Conservation (phyloP, 2,329 filamentous ascomycete genomes). For the Diaporthe aspalathi region DNA sequence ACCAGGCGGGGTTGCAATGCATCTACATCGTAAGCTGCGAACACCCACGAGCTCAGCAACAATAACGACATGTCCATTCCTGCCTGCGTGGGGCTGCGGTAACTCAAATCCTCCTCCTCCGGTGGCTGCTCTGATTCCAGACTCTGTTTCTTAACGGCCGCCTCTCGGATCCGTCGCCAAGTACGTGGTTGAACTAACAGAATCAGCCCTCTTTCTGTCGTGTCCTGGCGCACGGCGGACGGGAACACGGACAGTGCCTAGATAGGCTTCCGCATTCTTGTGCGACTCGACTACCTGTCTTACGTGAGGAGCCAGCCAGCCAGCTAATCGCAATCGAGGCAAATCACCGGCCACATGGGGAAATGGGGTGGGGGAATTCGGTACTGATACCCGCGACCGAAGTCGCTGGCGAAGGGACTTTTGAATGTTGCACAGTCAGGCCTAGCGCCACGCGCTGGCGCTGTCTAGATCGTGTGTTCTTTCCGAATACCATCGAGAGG, state of each 20-base stretch:
- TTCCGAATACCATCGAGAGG: conserved; percentile 7
- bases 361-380: conserved; percentile 9
- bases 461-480: conserved; percentile 30
- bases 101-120: neutral
- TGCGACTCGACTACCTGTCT: conserved; percentile 32
- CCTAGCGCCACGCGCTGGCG: conserved; percentile 21
- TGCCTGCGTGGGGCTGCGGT: neutral
- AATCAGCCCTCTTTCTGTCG: conserved; percentile 28
- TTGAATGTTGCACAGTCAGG: conserved; percentile 20
- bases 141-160: conserved; percentile 26
- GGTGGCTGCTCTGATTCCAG: conserved; percentile 13
- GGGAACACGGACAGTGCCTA: conserved; percentile 33
- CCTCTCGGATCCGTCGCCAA: conserved; percentile 19
- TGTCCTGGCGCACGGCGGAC: conserved; percentile 32
- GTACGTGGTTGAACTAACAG: conserved; percentile 18
- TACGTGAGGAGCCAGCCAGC: conserved; percentile 30
- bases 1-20: conserved; percentile 38
- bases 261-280: conserved; percentile 28
- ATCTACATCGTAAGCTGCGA: conserved; percentile 33
- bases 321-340: conserved; percentile 32
- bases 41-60: conserved; percentile 17
- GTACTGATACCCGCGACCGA: conserved; percentile 17
- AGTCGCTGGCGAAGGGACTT: conserved; percentile 22
- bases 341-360: conserved; percentile 27
- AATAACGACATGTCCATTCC: neutral